These are phyloP conservation scores for Cutaneotrichosporon mucoides DNA, from an alignment of 1,284 basidiomycete species.

Conservation along the genomic window DNA sequence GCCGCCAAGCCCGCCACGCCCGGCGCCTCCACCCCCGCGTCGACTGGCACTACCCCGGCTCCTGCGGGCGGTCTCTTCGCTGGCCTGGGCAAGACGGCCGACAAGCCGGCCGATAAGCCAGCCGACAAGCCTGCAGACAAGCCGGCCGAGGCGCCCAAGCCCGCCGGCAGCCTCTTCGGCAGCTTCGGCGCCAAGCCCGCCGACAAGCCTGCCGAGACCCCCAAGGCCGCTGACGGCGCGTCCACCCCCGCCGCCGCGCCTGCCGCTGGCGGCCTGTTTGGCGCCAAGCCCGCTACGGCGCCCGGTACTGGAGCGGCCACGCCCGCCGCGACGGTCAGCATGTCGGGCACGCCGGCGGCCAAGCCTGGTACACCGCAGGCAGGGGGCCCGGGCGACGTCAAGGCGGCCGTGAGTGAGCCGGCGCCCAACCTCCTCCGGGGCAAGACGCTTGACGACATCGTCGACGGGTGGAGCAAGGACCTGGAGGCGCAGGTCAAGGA, in stretches of 20 bases:
- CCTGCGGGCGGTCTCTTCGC: slow-evolving; percentile 35
- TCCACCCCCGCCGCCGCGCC: slow-evolving; percentile 7
- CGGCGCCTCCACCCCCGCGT: slow-evolving; percentile 4
- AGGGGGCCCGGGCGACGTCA: slow-evolving; percentile 54
- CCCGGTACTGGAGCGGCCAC: slow-evolving; percentile 16
- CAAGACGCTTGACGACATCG: slow-evolving; percentile 93
- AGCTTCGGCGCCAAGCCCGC: slow-evolving; percentile 29
- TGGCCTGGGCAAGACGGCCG: slow-evolving; percentile 25
- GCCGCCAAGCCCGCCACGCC: slow-evolving; percentile 14
- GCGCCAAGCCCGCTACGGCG: slow-evolving; percentile 20
- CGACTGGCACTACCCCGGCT: slow-evolving; percentile 7
- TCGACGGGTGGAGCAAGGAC: slow-evolving; percentile 84
- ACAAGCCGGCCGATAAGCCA: slow-evolving; percentile 18
- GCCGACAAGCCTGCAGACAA: slow-evolving; percentile 15
- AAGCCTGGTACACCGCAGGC: slow-evolving; percentile 15
- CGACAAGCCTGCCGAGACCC: not conserved
- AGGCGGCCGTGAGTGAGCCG: slow-evolving; percentile 56
- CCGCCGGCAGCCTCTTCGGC: not conserved
- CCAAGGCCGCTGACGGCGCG: too few relatives aligned
- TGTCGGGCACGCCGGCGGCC: slow-evolving; percentile 28
- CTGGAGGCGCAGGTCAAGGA: slow-evolving; percentile 81
- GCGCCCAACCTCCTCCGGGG: slow-evolving; percentile 69
- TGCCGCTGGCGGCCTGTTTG: slow-evolving; percentile 28
- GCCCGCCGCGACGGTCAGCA: slow-evolving; percentile 12
- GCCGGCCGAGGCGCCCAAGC: not conserved